Percentiles rank a stretch among this genome's conserved stretches.
phyloP scores from a whole-genome alignment of 2,329 filamentous ascomycete genomes.

The Penicillium freii region DNA sequence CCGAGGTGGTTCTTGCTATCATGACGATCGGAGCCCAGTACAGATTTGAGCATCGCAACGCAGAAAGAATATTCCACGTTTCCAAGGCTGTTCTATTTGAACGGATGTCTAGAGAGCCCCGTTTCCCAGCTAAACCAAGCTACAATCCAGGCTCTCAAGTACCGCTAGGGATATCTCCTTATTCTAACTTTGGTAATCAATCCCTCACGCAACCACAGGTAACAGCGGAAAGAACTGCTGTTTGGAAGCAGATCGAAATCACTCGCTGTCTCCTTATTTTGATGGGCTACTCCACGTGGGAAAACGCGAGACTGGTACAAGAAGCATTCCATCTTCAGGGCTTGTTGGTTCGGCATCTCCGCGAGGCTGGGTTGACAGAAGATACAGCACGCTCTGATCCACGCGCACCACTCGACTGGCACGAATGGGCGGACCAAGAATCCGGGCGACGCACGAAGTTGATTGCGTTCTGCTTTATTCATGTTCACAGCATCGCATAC shows the following conservation, averaged over 20 bases:
- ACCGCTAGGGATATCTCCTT: constrained; percentile 16
- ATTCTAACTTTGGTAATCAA: constrained; percentile 14
- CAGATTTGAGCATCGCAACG: constrained; percentile 47
- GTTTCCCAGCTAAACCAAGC: constrained; percentile 13
- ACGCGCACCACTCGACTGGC: constrained; percentile 31
- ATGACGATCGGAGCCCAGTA: constrained; percentile 58
- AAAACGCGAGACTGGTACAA: constrained; percentile 31
- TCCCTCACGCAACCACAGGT: constrained; percentile 14
- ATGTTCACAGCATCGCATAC: constrained; percentile 41
- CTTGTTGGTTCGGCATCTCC: constrained; percentile 32
- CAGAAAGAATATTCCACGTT: constrained; percentile 50
- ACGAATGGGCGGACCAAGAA: constrained; percentile 39
- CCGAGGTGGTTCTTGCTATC: constrained; percentile 66
- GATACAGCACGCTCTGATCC: constrained; percentile 22
- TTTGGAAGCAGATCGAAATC: constrained; percentile 30
- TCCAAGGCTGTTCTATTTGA: constrained; percentile 63
- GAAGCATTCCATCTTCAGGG: constrained; percentile 34
- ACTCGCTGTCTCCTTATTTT: constrained; percentile 32
- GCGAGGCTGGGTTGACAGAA: constrained; percentile 32
- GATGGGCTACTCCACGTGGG: constrained; percentile 37
- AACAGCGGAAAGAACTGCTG: constrained; percentile 11
- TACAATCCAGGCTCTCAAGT: constrained; percentile 16
- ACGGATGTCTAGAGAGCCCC: constrained; percentile 45
- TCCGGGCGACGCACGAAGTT: constrained; percentile 37
- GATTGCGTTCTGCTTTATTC: constrained; percentile 41